Conservation (phyloP, 1,139 yeast species). For the Yamadazyma atmosphaerica region DNA sequence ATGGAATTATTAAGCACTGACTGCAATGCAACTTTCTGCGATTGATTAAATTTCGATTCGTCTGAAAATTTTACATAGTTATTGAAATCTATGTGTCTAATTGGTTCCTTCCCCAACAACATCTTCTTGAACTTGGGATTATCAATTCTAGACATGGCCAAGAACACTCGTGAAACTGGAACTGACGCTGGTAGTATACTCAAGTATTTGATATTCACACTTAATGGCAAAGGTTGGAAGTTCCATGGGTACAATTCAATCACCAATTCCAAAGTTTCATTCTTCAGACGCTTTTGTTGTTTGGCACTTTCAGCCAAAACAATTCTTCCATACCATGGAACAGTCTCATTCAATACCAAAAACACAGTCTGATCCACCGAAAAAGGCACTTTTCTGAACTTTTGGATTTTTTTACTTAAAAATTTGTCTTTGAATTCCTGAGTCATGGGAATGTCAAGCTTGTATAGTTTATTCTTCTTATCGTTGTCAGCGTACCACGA, state of each 20-base stretch:
- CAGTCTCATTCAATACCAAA: constrained; percentile 38
- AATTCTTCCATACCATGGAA: constrained; percentile 44
- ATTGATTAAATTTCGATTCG: constrained; percentile 50
- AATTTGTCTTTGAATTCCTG: constrained; percentile 42
- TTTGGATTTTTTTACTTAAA: constrained; percentile 41
- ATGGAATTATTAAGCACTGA: constrained; percentile 66
- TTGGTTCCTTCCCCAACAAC: constrained; percentile 60
- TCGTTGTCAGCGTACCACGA: constrained; percentile 55
- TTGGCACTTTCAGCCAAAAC: constrained; percentile 44
- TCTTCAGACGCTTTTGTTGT: constrained; percentile 18
- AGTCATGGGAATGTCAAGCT: constrained; percentile 36
- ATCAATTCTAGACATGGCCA: constrained; percentile 61
- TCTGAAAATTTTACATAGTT: constrained; percentile 53
- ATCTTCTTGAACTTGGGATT: constrained; percentile 59
- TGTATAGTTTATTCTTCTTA: constrained; percentile 42
- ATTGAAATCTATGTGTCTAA: constrained; percentile 57
- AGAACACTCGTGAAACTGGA: constrained; percentile 60
- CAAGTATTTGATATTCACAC: constrained; percentile 36
- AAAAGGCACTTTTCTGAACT: constrained; percentile 49
- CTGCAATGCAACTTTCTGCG: constrained; percentile 68
- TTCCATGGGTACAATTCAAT: constrained; percentile 62
- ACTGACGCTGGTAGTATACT: constrained; percentile 62
- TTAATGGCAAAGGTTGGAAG: constrained; percentile 46
- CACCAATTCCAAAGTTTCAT: constrained; percentile 40
- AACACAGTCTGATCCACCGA: constrained; percentile 47